A percentile compares a stretch with the other conserved stretches of the same genome.
Evolutionary conservation across 345 rosid species (phyloP).

Genomic region (Anacardium occidentale): DNA sequence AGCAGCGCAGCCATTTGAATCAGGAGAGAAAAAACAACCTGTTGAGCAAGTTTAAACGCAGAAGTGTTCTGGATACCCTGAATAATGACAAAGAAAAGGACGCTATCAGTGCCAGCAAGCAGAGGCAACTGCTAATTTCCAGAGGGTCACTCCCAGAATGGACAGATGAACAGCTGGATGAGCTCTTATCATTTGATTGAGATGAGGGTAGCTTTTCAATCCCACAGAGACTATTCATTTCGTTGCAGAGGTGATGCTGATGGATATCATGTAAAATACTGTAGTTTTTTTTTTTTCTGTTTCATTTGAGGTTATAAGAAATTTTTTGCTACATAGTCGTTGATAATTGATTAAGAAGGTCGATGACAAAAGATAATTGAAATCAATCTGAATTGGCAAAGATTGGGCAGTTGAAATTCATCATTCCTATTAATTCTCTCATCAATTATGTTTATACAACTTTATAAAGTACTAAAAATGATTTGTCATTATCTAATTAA

Average conservation of each 20-base stretch:
- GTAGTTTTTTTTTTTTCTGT: too few relatives aligned
- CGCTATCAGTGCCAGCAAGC: constrained; percentile 8
- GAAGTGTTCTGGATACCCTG: not conserved
- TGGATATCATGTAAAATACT: not conserved
- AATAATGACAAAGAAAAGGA: constrained; percentile 8
- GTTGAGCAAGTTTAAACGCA: constrained; percentile 10
- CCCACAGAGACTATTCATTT: not conserved
- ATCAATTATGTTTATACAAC: too few relatives aligned
- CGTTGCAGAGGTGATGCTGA: too few relatives aligned
- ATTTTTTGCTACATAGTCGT: too few relatives aligned
- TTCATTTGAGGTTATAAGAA: not conserved
- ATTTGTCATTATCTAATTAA: too few relatives aligned
- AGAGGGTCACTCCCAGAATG: constrained; percentile 52
- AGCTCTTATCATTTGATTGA: constrained; percentile 65
- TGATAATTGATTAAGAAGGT: too few relatives aligned
- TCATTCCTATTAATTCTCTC: too few relatives aligned
- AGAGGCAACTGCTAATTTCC: constrained; percentile 21
- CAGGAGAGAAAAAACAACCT: constrained; percentile 22
- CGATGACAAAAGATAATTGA: too few relatives aligned
- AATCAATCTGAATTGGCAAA: too few relatives aligned
- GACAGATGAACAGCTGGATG: constrained; percentile 88
- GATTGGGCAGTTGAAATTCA: too few relatives aligned
- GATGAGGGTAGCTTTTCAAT: not conserved
- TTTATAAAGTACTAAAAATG: too few relatives aligned
- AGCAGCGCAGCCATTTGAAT: constrained; percentile 19